Evolutionary conservation across 306 rosid species (phyloP).

Genomic region (Inga oerstediana): DNA sequence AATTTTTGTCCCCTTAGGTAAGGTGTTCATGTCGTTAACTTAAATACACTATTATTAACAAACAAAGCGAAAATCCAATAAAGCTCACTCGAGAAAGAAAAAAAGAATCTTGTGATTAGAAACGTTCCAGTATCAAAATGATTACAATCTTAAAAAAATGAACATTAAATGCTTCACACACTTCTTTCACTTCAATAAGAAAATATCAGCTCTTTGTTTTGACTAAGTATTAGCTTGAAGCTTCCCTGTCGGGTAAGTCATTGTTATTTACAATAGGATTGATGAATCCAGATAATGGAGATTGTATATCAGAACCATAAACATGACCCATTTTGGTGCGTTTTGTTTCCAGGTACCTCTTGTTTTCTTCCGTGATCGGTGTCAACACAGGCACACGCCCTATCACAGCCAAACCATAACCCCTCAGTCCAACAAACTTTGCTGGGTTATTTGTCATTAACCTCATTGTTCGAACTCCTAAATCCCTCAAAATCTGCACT

Average conservation of each 20-base stretch:
- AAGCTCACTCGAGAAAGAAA: neutral
- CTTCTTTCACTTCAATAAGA: neutral
- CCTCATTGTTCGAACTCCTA: conserved; percentile 78
- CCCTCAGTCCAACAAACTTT: conserved; percentile 74
- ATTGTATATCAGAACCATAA: conserved; percentile 75
- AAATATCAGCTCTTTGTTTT: neutral
- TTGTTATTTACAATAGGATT: conserved; percentile 40
- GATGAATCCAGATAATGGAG: conserved; percentile 43
- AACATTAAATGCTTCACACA: neutral
- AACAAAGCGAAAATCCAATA: neutral
- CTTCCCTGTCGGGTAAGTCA: conserved; percentile 2
- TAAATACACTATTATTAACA: neutral
- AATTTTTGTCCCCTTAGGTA: neutral
- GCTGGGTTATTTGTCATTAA: conserved; percentile 91
- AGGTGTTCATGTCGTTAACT: neutral
- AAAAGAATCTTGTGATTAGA: neutral
- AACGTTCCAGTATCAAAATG: neutral
- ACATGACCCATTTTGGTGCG: conserved; percentile 91
- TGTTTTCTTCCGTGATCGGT: conserved; percentile 77
- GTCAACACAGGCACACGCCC: conserved; percentile 86
- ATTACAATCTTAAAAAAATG: neutral
- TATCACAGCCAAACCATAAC: conserved; percentile 80
- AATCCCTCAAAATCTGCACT: conserved; percentile 70
- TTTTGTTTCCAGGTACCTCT: conserved; percentile 73
- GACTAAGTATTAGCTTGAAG: conserved; percentile 14